Percentiles rank a stretch among this genome's conserved stretches.
These are phyloP conservation scores for Alternaria burnsii DNA, from an alignment of 2,329 filamentous ascomycete species.

Conservation along the genomic window DNA sequence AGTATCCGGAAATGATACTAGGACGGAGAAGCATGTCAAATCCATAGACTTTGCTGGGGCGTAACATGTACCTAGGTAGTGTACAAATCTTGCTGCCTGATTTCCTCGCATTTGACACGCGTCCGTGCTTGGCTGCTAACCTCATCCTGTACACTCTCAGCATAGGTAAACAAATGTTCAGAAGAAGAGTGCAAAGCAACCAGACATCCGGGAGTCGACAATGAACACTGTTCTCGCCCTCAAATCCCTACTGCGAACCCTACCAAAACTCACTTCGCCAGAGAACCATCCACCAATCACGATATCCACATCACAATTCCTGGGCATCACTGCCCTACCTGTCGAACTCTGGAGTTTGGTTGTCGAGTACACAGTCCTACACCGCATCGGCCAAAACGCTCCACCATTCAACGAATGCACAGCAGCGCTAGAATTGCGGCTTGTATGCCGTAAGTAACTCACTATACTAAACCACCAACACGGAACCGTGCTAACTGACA, in stretches of 20 bases:
- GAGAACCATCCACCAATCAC: background rate
- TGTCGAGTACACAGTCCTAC: background rate
- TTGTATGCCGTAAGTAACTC: background rate
- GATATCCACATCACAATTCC: background rate
- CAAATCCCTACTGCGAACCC: background rate
- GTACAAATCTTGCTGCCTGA: conserved; percentile 1
- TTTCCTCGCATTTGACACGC: background rate
- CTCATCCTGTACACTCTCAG: background rate
- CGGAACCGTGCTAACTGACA: background rate
- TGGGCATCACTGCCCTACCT: background rate
- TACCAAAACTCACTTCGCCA: background rate
- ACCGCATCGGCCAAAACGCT: background rate
- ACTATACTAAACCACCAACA: background rate
- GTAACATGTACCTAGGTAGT: background rate
- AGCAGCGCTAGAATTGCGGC: background rate
- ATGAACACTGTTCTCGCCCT: background rate
- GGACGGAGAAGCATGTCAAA: background rate
- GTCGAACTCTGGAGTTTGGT: background rate
- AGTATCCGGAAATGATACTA: background rate
- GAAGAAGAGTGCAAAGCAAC: background rate
- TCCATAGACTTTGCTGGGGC: background rate
- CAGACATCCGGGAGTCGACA: background rate
- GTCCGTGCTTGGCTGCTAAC: background rate
- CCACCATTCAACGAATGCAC: background rate
- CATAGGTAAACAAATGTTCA: background rate